phyloP scores from a whole-genome alignment of 2,329 filamentous ascomycete species.

The Fusarium fracticaudum region DNA sequence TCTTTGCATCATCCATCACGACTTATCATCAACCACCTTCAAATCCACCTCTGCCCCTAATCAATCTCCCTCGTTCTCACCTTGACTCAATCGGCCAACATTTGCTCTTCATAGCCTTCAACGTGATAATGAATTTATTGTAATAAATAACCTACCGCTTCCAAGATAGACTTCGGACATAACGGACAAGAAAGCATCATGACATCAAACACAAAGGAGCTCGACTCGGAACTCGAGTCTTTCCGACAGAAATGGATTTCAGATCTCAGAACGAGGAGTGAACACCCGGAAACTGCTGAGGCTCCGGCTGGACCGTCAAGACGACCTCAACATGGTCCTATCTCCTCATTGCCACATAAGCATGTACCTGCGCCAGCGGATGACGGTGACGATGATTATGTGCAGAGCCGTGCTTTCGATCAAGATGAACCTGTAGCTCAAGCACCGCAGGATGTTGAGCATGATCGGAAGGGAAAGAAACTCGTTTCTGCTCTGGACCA shows the following conservation, averaged over 20 bases:
- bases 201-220: conserved; percentile 47
- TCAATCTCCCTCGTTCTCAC: background rate
- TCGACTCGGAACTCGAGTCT: conserved; percentile 79
- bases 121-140: conserved; percentile 35
- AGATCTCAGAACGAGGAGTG: conserved; percentile 68
- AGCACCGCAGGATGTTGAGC: conserved; percentile 6
- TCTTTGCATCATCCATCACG: conserved; percentile 39
- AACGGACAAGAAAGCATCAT: conserved; percentile 28
- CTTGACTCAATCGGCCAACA: conserved; percentile 32
- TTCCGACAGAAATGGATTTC: conserved; percentile 89
- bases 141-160: conserved; percentile 11
- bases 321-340: conserved; percentile 33
- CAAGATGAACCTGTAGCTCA: conserved; percentile 16
- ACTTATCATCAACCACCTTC: conserved; percentile 11
- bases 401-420: conserved; percentile 49
- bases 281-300: conserved; percentile 22
- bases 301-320: conserved; percentile 21
- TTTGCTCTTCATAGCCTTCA: background rate
- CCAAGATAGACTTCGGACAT: conserved; percentile 2
- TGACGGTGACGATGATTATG: conserved; percentile 51
- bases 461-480: conserved; percentile 47
- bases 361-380: conserved; percentile 21
- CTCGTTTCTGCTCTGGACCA: conserved; percentile 86
- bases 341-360: conserved; percentile 29
- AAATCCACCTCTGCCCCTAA: background rate